These are phyloP conservation scores for Creolimax fragrantissima DNA, from an alignment of 78 protist species.

Conservation along the genomic window DNA sequence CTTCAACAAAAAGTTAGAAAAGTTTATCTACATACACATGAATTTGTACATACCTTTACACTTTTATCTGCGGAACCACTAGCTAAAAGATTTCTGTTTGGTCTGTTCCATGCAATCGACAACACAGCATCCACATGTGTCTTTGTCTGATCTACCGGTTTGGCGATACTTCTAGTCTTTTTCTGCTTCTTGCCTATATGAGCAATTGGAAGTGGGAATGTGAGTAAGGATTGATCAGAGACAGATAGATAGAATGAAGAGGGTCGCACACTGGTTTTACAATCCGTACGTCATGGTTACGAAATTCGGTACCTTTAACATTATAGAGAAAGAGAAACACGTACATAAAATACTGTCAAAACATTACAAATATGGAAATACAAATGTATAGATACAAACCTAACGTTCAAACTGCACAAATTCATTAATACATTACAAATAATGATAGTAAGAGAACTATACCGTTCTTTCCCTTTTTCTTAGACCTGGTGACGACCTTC, in stretches of 20 bases:
- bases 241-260: too few relatives aligned
- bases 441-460: too few relatives aligned
- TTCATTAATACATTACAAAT: too few relatives aligned
- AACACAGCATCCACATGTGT: slow-evolving; percentile 60
- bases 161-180: background rate
- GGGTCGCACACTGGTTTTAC: too few relatives aligned
- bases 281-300: too few relatives aligned
- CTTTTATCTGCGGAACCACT: slow-evolving; percentile 58
- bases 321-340: too few relatives aligned
- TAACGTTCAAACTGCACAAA: background rate
- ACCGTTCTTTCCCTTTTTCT: slow-evolving; percentile 20
- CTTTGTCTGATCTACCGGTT: background rate
- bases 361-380: background rate
- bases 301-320: too few relatives aligned
- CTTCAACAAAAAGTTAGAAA: too few relatives aligned
- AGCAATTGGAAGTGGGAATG: too few relatives aligned
- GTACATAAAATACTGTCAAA: background rate
- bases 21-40: too few relatives aligned
- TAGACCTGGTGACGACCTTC: background rate
- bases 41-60: slow-evolving; percentile 65
- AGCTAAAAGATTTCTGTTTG: slow-evolving; percentile 42
- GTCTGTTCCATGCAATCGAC: slow-evolving; percentile 42
- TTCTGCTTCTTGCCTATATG: background rate
- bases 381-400: background rate
- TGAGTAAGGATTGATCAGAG: too few relatives aligned